Percentiles rank a stretch among this genome's conserved stretches.
Evolutionary conservation across 768 basidiomycete genomes (phyloP).

Genomic region (Suillus hirtellus): DNA sequence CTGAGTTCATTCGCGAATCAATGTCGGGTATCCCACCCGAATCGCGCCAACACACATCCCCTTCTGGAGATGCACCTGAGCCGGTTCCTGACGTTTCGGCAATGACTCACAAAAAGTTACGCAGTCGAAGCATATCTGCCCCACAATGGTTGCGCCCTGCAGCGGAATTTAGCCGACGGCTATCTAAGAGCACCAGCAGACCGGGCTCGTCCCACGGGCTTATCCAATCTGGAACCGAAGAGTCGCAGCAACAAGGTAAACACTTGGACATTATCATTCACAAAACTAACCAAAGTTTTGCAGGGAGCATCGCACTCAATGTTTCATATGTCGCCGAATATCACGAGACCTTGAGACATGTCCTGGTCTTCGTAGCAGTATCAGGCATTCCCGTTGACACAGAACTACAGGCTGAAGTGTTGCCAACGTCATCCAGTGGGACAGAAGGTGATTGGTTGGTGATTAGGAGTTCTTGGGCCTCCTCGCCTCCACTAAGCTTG

Average conservation of each 20-base stretch:
- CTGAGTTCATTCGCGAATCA: conserved; percentile 64
- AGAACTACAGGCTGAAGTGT: conserved; percentile 67
- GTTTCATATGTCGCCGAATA: conserved; percentile 69
- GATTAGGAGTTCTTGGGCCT: conserved; percentile 57
- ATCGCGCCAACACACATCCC: background rate
- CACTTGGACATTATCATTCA: too few species aligned
- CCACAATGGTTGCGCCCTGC: conserved; percentile 55
- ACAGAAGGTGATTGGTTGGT: conserved; percentile 55
- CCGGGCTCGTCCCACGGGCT: conserved; percentile 30
- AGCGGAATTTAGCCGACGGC: conserved; percentile 8
- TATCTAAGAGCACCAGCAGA: conserved; percentile 21
- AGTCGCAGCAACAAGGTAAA: background rate
- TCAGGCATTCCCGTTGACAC: conserved; percentile 47
- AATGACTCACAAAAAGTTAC: conserved; percentile 31
- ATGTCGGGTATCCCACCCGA: conserved; percentile 37
- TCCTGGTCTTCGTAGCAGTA: conserved; percentile 72
- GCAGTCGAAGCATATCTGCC: conserved; percentile 57
- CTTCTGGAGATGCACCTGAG: conserved; percentile 13
- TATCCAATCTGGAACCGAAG: conserved; percentile 17
- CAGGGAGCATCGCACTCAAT: conserved; percentile 29
- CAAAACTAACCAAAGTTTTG: background rate
- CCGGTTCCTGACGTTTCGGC: conserved; percentile 18
- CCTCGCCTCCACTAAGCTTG: conserved; percentile 57
- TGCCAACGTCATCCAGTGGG: conserved; percentile 44
- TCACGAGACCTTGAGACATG: conserved; percentile 81